A percentile compares a stretch with the other conserved stretches of the same genome.
phyloP scores from a whole-genome alignment of 164 flowering plant genomes.

The Stephania cephalantha region DNA sequence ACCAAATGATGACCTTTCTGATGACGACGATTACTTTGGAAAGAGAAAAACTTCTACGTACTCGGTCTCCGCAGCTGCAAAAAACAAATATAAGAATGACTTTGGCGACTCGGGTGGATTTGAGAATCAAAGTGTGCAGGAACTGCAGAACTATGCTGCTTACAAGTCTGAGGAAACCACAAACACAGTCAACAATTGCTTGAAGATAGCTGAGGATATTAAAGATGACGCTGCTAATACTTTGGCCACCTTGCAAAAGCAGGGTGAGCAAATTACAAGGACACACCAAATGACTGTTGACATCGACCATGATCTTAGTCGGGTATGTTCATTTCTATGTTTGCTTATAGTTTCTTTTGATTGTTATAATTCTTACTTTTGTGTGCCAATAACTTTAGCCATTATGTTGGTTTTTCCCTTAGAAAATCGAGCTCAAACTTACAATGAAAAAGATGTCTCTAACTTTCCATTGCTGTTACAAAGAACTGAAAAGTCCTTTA shows the following conservation, averaged over 20 bases:
- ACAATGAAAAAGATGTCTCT: background rate
- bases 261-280: constrained; percentile 77
- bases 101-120: constrained; percentile 47
- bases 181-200: constrained; percentile 43
- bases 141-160: constrained; percentile 59
- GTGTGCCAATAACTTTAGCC: too few relatives aligned
- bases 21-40: constrained; percentile 32
- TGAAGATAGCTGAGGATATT: constrained; percentile 73
- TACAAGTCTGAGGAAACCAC: constrained; percentile 75
- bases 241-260: constrained; percentile 59
- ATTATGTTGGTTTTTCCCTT: too few relatives aligned
- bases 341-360: background rate
- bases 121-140: constrained; percentile 56
- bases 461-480: background rate
- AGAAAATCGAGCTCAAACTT: background rate
- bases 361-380: background rate
- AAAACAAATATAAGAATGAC: constrained; percentile 40
- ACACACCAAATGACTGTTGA: constrained; percentile 52
- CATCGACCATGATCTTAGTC: constrained; percentile 62
- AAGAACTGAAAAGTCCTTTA: background rate
- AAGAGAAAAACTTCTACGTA: constrained; percentile 20
- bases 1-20: constrained; percentile 42
- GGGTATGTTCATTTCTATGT: constrained; percentile 26
- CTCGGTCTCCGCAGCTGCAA: constrained; percentile 24
- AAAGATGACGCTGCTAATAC: constrained; percentile 62